phyloP scores from a whole-genome alignment of 768 basidiomycete genomes.

The Hysterangium stoloniferum region DNA sequence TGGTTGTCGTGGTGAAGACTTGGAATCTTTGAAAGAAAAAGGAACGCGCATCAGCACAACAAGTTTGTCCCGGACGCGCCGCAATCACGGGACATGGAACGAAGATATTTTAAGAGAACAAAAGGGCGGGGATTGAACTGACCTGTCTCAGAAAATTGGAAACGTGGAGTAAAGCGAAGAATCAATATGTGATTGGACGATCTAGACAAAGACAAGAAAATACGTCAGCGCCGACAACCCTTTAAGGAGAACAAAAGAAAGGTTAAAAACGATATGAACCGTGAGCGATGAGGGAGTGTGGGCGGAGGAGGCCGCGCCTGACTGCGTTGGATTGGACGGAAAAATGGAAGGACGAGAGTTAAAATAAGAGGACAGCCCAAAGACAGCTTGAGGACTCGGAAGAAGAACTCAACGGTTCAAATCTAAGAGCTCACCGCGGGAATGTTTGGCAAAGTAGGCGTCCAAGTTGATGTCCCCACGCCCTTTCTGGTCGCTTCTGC shows the following conservation, averaged over 20 bases:
- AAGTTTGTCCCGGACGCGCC: conserved; percentile 2
- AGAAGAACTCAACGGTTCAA: conserved; percentile 2
- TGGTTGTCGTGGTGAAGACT: conserved; percentile 2
- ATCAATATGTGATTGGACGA: conserved; percentile 1
- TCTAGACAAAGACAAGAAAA: background rate
- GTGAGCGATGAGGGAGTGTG: background rate
- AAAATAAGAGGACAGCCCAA: conserved; percentile 4
- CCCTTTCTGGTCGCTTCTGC: too few species aligned
- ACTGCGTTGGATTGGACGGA: conserved; percentile 1
- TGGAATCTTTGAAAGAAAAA: background rate
- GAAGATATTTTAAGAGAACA: background rate
- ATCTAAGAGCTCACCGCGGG: conserved; percentile 9
- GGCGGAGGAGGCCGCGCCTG: conserved; percentile 13
- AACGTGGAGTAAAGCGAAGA: background rate
- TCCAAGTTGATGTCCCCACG: conserved; percentile 8
- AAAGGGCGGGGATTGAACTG: background rate
- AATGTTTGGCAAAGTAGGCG: conserved; percentile 13
- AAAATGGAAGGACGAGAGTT: background rate
- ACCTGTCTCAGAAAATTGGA: conserved; percentile 5
- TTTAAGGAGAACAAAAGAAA: background rate
- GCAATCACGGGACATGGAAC: background rate
- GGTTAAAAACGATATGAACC: conserved; percentile 3
- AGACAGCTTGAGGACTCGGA: background rate
- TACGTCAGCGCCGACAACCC: background rate
- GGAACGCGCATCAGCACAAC: background rate